phyloP scores from a whole-genome alignment of 805 yeast species.

The Priceomyces medius region DNA sequence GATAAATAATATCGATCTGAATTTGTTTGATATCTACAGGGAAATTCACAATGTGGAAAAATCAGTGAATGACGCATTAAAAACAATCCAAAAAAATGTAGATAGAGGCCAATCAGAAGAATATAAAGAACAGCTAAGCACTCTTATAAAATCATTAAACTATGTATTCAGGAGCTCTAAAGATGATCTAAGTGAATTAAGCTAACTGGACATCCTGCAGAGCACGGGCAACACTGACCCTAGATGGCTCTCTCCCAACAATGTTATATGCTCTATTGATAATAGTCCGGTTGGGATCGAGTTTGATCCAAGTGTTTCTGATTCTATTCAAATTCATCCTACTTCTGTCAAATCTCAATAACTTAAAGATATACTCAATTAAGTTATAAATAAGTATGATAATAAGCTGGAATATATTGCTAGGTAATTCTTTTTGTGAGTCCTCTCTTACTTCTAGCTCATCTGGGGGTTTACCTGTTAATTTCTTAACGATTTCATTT shows the following conservation, averaged over 20 bases:
- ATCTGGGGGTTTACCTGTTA: constrained; percentile 22
- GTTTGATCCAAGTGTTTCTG: constrained; percentile 34
- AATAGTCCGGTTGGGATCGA: constrained; percentile 40
- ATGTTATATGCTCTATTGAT: constrained; percentile 37
- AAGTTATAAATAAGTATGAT: constrained; percentile 35
- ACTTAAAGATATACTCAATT: constrained; percentile 28
- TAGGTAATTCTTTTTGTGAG: not conserved
- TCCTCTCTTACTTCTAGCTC: not conserved
- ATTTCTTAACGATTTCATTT: constrained; percentile 21
- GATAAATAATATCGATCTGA: constrained; percentile 13
- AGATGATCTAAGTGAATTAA: not conserved
- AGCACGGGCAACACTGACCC: constrained; percentile 11
- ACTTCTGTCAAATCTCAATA: constrained; percentile 39
- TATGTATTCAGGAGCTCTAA: constrained; percentile 5
- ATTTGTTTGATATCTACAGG: constrained; percentile 11
- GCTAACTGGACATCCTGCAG: not conserved
- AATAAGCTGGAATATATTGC: constrained; percentile 18
- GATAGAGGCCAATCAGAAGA: constrained; percentile 12
- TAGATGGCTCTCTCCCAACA: constrained; percentile 24
- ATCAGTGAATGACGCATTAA: constrained; percentile 4
- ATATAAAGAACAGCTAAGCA: constrained; percentile 15
- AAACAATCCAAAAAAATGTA: constrained; percentile 7
- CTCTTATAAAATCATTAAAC: constrained; percentile 17
- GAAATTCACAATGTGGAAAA: constrained; percentile 8
- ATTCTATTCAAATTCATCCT: constrained; percentile 45